Conservation (phyloP, 768 basidiomycete species). For the Mycena epipterygia region DNA sequence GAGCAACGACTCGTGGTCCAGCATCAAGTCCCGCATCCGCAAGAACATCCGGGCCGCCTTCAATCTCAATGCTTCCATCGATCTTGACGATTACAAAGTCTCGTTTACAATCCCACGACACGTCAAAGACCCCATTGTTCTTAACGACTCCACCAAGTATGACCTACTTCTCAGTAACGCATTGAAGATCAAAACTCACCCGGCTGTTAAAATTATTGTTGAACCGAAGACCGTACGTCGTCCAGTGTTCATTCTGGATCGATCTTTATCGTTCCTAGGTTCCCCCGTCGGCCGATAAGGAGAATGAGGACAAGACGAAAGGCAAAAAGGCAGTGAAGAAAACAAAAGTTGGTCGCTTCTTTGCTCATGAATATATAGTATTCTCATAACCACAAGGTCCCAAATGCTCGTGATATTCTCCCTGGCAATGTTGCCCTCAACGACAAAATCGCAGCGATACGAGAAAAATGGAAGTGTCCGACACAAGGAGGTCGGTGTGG, state of each 20-base stretch:
- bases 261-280: background rate
- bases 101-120: background rate
- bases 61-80: background rate
- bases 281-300: background rate
- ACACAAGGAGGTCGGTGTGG: background rate
- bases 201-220: background rate
- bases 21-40: background rate
- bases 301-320: background rate
- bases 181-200: background rate
- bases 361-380: background rate
- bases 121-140: background rate
- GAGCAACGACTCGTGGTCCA: background rate
- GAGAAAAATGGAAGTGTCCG: background rate
- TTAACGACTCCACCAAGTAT: background rate
- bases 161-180: background rate
- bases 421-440: background rate
- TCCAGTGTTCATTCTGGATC: background rate
- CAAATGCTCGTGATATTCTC: background rate
- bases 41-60: background rate
- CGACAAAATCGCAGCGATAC: background rate
- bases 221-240: background rate
- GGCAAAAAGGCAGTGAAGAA: background rate
- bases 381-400: background rate
- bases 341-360: background rate
- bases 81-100: background rate